Base-by-base conservation (phyloP, 768 basidiomycete genomes). In the Termitomyces sp. region DNA sequence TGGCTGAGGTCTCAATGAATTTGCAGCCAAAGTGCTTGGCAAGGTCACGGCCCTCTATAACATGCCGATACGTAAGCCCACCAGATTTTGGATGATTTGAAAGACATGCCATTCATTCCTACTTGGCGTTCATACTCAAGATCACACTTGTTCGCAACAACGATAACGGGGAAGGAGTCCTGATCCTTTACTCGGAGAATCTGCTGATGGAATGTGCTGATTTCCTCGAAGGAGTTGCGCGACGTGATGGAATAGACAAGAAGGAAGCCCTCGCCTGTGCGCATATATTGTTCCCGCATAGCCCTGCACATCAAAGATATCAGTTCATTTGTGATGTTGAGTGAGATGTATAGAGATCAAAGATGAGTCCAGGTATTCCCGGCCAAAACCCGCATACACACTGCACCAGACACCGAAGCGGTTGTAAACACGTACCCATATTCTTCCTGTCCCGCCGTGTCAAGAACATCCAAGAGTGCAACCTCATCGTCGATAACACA, bases 261-360 rank as follows among this genome's bases (percentile, higher is more conserved):
- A 43, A 98, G 83, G 80, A 98, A 98, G 12, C 95, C 96, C 73
- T 98, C 95, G 59, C 96, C 96, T 27, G 94, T 94, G 53, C 94
- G 86, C 94, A 98, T 98, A 77, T 98, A 98, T 68, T 98, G 96
- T 69, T 98, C 96, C 47, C 96, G 88, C 96, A 98, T 98, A 24
- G 96, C 96, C 57, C 93, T 95, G 68, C 51, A 59, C 20, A 61
- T 39, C 16, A 34, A 55, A 37, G 5, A 37, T 29, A 50, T 59
- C 41, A 63, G 55, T 39, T 55, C 29, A 5, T 43, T 39, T 53
- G n/a, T 42, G 8, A 36, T 26, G 18, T 18, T 4, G 3, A 6
- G 13, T 26, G 16, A 27, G 22, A 27, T 2, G 24, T 18, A 27
- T 39, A 27, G 18, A 13, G 18, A 27, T 27, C 24, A n/a, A 27